Conservation (phyloP, 2,329 filamentous ascomycete genomes). For the Ceratocystis cacaofunesta region DNA sequence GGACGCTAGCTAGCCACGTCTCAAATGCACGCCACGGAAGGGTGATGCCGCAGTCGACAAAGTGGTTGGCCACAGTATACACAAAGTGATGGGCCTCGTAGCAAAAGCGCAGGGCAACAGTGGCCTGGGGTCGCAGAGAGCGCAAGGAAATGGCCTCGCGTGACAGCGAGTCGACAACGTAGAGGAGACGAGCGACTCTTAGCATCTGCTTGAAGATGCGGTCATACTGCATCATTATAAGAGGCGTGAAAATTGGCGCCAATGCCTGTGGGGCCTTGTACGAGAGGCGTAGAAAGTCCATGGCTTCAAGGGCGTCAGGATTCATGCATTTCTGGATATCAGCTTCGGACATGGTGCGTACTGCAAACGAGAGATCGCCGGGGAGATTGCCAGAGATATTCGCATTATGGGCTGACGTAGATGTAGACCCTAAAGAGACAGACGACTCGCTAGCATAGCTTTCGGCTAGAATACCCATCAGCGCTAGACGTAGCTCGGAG, state of each 20-base stretch:
- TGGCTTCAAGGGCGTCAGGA: conserved; percentile 63
- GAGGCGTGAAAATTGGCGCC: conserved; percentile 55
- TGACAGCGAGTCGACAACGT: conserved; percentile 52
- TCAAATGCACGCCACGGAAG: conserved; percentile 61
- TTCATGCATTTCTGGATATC: conserved; percentile 77
- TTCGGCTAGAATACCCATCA: conserved; percentile 74
- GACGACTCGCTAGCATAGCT: conserved; percentile 37
- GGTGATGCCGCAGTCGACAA: conserved; percentile 63
- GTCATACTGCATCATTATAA: conserved; percentile 66
- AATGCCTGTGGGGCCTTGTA: conserved; percentile 66
- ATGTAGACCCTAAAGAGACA: background rate
- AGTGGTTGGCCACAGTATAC: conserved; percentile 55
- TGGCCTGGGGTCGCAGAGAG: conserved; percentile 25
- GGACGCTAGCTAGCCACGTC: conserved; percentile 46
- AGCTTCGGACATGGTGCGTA: conserved; percentile 62
- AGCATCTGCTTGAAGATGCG: conserved; percentile 67
- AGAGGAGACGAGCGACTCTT: conserved; percentile 62
- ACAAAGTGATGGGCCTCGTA: conserved; percentile 72
- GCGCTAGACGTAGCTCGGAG: conserved; percentile 75
- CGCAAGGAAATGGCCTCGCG: conserved; percentile 35
- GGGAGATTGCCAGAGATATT: conserved; percentile 35
- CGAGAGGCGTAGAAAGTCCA: conserved; percentile 83
- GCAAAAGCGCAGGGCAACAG: conserved; percentile 39
- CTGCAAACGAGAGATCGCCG: conserved; percentile 64
- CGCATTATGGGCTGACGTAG: conserved; percentile 17